Conservation (phyloP, 176 grass and related monocot species). For the Canna indica region DNA sequence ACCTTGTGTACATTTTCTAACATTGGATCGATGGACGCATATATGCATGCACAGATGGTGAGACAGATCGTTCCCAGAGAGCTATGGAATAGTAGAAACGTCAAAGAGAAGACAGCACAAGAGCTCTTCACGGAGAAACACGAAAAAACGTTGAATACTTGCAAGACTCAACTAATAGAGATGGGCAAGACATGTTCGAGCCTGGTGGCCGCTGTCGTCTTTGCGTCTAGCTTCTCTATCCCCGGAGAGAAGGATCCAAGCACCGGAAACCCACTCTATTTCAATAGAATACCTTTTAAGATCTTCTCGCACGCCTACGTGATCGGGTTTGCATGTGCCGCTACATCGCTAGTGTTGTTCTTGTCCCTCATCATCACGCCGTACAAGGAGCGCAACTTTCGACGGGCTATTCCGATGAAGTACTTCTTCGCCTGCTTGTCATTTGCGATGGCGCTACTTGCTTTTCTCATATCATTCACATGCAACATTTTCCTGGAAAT, state of each 20-base stretch:
- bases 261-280: constrained; percentile 11
- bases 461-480: no score
- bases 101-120: constrained; percentile 11
- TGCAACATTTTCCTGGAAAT: constrained; percentile 21
- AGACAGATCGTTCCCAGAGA: constrained; percentile 12
- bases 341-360: constrained; percentile 23
- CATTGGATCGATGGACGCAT: no score
- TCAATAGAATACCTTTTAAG: constrained; percentile 18
- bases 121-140: constrained; percentile 27
- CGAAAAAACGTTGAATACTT: neutral
- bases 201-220: constrained; percentile 32
- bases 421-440: constrained; percentile 8
- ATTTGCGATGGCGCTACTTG: constrained; percentile 5
- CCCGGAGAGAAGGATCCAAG: constrained; percentile 22
- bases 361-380: constrained; percentile 25
- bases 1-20: no score
- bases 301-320: constrained; percentile 29
- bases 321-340: constrained; percentile 20
- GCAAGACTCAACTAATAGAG: constrained; percentile 10
- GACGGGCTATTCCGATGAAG: constrained; percentile 12
- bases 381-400: constrained; percentile 28
- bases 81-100: constrained; percentile 7
- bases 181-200: constrained; percentile 25
- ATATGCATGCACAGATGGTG: constrained; percentile 28
- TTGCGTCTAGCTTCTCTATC: constrained; percentile 35